Evolutionary conservation across 768 basidiomycete genomes (phyloP).

Genomic region (Mycena floridula): DNA sequence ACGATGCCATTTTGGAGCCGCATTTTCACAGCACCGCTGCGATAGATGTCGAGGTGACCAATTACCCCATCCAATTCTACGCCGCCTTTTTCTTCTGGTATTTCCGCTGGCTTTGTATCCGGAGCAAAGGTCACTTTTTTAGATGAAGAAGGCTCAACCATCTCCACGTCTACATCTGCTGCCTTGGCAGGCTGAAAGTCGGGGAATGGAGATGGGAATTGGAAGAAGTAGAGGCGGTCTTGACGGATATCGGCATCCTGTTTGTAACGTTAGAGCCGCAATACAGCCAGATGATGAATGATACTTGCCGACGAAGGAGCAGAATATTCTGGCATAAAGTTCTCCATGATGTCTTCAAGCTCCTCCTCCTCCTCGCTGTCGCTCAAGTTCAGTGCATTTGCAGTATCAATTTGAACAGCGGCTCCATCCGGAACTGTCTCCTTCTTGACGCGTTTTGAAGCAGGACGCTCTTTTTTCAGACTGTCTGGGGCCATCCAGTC

Average conservation of each 20-base stretch:
- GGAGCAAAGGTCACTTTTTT: constrained; percentile 64
- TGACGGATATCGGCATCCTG: constrained; percentile 48
- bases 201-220: constrained; percentile 85
- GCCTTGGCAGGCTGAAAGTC: constrained; percentile 43
- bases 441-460: constrained; percentile 33
- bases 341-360: constrained; percentile 68
- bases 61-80: constrained; percentile 59
- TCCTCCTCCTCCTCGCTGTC: constrained; percentile 78
- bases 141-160: constrained; percentile 15
- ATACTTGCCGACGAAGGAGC: no score
- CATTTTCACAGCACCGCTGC: constrained; percentile 83
- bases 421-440: constrained; percentile 23
- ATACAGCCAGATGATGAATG: constrained; percentile 1
- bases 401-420: constrained; percentile 37
- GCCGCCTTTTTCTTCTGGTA: constrained; percentile 20
- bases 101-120: constrained; percentile 33
- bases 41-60: constrained; percentile 80
- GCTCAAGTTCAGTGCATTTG: constrained; percentile 62
- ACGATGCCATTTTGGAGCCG: constrained; percentile 75
- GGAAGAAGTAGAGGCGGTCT: constrained; percentile 81
- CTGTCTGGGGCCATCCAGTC: constrained; percentile 89
- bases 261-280: constrained; percentile 1
- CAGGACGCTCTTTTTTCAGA: constrained; percentile 46
- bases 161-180: constrained; percentile 28
- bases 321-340: constrained; percentile 34